These are phyloP conservation scores for Colletotrichum sp. DNA, from an alignment of 2,329 filamentous ascomycete genomes.

Conservation along the genomic window DNA sequence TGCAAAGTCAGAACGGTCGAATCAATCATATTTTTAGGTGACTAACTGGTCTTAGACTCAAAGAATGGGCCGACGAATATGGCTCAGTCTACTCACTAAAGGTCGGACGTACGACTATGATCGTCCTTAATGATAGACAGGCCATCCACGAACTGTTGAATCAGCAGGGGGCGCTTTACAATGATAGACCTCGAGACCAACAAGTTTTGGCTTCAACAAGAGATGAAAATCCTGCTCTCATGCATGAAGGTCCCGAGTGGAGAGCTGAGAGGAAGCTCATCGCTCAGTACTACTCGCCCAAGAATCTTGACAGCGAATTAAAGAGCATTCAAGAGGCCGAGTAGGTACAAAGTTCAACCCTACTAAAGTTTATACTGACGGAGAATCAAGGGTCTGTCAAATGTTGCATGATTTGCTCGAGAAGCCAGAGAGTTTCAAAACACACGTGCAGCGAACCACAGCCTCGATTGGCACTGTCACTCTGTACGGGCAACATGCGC, in stretches of 20 bases:
- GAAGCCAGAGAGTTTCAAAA: neutral
- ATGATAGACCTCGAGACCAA: conserved; percentile 37
- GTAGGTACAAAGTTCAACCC: conserved; percentile 21
- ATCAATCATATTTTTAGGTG: neutral
- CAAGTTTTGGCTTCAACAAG: neutral
- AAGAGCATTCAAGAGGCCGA: conserved; percentile 50
- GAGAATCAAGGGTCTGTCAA: neutral
- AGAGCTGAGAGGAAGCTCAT: conserved; percentile 48
- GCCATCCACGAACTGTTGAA: conserved; percentile 49
- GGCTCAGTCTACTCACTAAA: conserved; percentile 49
- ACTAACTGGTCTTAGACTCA: conserved; percentile 35
- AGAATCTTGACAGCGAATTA: conserved; percentile 47
- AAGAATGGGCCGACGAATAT: conserved; percentile 46
- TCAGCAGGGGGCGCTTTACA: conserved; percentile 48
- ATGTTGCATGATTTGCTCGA: conserved; percentile 3
- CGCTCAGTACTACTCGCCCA: conserved; percentile 50
- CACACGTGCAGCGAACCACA: neutral
- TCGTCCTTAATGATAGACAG: conserved; percentile 44
- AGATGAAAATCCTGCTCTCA: conserved; percentile 28
- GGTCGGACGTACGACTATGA: conserved; percentile 41
- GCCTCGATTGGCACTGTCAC: neutral
- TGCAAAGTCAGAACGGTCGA: neutral
- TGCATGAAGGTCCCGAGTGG: conserved; percentile 52
- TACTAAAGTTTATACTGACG: neutral
- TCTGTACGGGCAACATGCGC: neutral